Percentiles rank a stretch among this genome's conserved stretches.
Conservation (phyloP, 2,329 filamentous ascomycete genomes). For the Penicillium sp. region DNA sequence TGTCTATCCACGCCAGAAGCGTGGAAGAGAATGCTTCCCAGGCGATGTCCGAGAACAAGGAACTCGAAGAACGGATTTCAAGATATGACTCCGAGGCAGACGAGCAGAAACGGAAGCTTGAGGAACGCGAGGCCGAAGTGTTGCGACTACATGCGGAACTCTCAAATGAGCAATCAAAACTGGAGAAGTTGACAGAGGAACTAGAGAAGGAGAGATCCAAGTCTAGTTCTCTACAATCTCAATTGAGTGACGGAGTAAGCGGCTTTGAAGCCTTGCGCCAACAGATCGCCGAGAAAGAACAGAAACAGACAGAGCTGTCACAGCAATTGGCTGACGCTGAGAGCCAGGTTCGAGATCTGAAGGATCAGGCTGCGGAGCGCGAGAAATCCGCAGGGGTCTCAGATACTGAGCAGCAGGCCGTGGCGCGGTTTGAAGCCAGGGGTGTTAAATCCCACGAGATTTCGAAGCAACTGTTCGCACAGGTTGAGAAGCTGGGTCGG, state of each 20-base stretch:
- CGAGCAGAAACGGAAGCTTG: constrained; percentile 51
- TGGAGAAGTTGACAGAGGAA: constrained; percentile 48
- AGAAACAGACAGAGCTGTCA: constrained; percentile 62
- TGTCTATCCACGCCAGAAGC: constrained; percentile 58
- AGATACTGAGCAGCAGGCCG: constrained; percentile 34
- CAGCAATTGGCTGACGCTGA: constrained; percentile 71
- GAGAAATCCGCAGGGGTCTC: constrained; percentile 54
- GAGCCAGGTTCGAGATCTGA: constrained; percentile 69
- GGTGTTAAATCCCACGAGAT: constrained; percentile 74
- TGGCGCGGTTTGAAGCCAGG: constrained; percentile 63
- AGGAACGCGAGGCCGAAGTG: constrained; percentile 51
- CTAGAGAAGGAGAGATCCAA: constrained; percentile 66
- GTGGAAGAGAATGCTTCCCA: constrained; percentile 58
- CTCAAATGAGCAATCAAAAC: constrained; percentile 47
- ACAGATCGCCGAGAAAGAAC: constrained; percentile 71
- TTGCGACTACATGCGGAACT: constrained; percentile 55
- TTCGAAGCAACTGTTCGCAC: constrained; percentile 74
- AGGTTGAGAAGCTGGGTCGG: constrained; percentile 77
- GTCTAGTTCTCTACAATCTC: constrained; percentile 63
- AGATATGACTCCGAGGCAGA: constrained; percentile 59
- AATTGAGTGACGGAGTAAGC: constrained; percentile 77
- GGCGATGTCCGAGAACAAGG: constrained; percentile 61
- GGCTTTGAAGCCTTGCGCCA: constrained; percentile 75
- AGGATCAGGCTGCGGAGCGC: constrained; percentile 68
- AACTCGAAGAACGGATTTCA: constrained; percentile 53